A percentile compares a stretch with the other conserved stretches of the same genome.
These are phyloP conservation scores for Mucor irregularis DNA, from an alignment of 371 early-diverging fungal species.

Conservation along the genomic window DNA sequence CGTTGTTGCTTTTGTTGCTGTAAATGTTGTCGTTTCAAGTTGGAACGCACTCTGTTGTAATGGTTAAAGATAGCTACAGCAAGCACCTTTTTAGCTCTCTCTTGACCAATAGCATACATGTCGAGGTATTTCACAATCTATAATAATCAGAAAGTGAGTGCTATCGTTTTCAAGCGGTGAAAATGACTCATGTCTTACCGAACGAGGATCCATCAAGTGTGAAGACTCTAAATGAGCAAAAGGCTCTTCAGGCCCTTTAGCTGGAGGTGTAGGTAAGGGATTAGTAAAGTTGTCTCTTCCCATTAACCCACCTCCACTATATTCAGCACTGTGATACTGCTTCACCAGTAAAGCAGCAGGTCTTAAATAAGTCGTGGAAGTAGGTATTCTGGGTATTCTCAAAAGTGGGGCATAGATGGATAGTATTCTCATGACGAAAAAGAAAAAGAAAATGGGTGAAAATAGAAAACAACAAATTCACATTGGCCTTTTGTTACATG, in stretches of 20 bases:
- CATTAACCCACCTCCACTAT: slow-evolving; percentile 22
- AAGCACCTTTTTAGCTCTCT: slow-evolving; percentile 78
- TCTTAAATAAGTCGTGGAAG: background rate
- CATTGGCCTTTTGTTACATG: background rate
- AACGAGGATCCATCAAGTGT: slow-evolving; percentile 21
- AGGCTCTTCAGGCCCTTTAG: slow-evolving; percentile 11
- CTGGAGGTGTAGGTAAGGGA: background rate
- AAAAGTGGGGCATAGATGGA: slow-evolving; percentile 12
- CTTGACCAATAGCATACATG: slow-evolving; percentile 89
- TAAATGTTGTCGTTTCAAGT: slow-evolving; percentile 32
- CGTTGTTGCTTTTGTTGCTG: slow-evolving; percentile 10
- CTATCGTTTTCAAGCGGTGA: background rate
- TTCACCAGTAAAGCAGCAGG: background rate
- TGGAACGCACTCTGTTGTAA: slow-evolving; percentile 79
- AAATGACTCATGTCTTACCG: slow-evolving; percentile 15
- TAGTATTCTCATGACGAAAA: slow-evolving; percentile 5
- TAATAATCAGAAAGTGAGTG: too few relatives aligned
- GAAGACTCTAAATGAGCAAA: slow-evolving; percentile 20
- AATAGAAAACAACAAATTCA: background rate
- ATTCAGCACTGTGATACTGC: slow-evolving; percentile 24
- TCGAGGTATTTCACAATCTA: slow-evolving; percentile 84
- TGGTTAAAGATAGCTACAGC: slow-evolving; percentile 90
- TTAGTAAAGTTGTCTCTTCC: slow-evolving; percentile 16
- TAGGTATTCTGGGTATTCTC: background rate
- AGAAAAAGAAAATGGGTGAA: background rate